phyloP scores from a whole-genome alignment of 2,329 filamentous ascomycete species.

The Diplodia sapinea region DNA sequence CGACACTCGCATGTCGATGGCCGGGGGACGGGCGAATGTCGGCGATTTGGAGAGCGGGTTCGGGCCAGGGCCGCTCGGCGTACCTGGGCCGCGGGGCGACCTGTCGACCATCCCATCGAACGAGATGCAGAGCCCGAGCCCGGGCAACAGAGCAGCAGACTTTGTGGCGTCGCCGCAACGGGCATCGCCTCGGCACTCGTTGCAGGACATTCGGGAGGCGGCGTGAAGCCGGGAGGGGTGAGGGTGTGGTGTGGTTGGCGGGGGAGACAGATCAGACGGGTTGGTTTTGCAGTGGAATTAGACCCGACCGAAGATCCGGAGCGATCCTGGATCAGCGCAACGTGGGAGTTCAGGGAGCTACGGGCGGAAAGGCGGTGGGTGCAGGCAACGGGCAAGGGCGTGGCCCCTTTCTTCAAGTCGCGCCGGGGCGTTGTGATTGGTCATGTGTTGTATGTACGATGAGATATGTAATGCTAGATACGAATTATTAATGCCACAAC shows the following conservation, averaged over 20 bases:
- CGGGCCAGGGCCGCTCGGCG: background rate
- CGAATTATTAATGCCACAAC: constrained; percentile 9
- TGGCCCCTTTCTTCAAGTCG: constrained; percentile 2
- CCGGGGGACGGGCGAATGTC: background rate
- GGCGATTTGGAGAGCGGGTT: constrained; percentile 25
- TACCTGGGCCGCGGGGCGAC: constrained; percentile 8
- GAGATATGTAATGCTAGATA: constrained; percentile 12
- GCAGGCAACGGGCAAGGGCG: background rate
- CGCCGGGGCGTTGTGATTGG: background rate
- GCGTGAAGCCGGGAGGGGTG: background rate
- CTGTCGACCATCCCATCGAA: constrained; percentile 25
- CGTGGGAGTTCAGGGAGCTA: constrained; percentile 15
- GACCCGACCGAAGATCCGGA: constrained; percentile 16
- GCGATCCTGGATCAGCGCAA: constrained; percentile 11
- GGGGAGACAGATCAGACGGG: constrained; percentile 10
- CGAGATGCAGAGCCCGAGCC: constrained; percentile 9
- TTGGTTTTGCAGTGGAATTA: background rate
- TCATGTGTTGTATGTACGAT: constrained; percentile 13
- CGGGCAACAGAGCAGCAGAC: background rate
- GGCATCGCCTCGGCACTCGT: constrained; percentile 16
- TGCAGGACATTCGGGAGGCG: constrained; percentile 21
- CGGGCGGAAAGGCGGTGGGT: background rate
- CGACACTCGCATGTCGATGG: background rate
- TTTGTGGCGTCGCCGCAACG: constrained; percentile 20
- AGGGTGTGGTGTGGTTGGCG: background rate